Conservation (phyloP, 140 eudicot species). For the Anethum foeniculum region DNA sequence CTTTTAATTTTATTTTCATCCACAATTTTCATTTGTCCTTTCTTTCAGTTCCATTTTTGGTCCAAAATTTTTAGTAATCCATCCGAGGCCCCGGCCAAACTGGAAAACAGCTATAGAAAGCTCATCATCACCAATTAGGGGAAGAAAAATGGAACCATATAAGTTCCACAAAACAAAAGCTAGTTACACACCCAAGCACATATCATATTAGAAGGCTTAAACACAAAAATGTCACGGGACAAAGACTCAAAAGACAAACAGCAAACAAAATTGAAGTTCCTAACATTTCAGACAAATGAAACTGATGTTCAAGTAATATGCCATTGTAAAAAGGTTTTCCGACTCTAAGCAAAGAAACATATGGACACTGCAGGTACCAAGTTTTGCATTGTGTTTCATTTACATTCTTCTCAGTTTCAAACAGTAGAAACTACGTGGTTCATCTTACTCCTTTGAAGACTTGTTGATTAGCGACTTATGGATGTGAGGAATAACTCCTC, state of each 20-base stretch:
- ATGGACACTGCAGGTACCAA: neutral
- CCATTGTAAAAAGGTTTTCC: neutral
- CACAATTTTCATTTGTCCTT: too few species aligned
- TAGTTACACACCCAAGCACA: neutral
- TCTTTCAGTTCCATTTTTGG: too few species aligned
- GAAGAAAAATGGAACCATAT: too few species aligned
- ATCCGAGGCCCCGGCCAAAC: too few species aligned
- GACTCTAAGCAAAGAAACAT: neutral
- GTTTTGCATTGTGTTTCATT: neutral
- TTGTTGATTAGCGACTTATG: slow-evolving; percentile 66
- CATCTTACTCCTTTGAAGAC: slow-evolving; percentile 41
- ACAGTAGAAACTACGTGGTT: neutral
- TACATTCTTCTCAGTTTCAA: neutral
- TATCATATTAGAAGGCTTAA: neutral
- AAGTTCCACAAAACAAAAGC: neutral
- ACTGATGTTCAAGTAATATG: neutral
- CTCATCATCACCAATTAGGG: too few species aligned
- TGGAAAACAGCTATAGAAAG: too few species aligned
- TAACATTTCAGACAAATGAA: neutral
- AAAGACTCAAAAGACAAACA: neutral
- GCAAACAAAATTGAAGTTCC: neutral
- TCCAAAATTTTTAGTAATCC: too few species aligned
- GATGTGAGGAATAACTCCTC: slow-evolving; percentile 66
- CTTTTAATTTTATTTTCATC: too few species aligned
- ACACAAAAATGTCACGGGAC: neutral